Percentiles rank a stretch among this genome's conserved stretches.
phyloP scores from a whole-genome alignment of 495 filamentous ascomycete genomes.

The Hapsidospora chrysogenum region DNA sequence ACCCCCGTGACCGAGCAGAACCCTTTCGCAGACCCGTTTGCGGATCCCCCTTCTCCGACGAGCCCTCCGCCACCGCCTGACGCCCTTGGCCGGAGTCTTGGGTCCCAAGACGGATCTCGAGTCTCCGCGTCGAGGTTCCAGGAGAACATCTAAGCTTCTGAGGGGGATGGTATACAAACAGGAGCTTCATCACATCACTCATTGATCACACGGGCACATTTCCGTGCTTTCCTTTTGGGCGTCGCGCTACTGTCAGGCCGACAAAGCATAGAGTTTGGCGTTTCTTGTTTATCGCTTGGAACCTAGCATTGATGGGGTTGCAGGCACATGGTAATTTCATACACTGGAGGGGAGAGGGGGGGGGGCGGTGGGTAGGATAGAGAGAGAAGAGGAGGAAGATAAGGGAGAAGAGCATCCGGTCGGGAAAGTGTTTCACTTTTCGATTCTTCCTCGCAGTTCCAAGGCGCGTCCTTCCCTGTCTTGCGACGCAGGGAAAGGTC shows the following conservation, averaged over 20 bases:
- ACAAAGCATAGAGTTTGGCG: neutral
- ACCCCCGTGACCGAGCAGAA: conserved; percentile 23
- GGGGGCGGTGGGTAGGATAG: neutral
- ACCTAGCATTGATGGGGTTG: neutral
- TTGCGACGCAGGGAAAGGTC: no score
- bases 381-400: neutral
- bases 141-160: conserved; percentile 35
- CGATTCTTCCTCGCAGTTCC: no score
- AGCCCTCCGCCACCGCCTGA: conserved; percentile 17
- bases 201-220: neutral
- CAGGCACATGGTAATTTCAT: neutral
- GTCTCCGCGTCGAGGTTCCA: conserved; percentile 30
- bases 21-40: conserved; percentile 16
- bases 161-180: neutral
- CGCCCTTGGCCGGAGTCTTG: conserved; percentile 25
- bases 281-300: neutral
- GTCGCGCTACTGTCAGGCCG: neutral
- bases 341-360: neutral
- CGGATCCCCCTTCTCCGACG: conserved; percentile 5
- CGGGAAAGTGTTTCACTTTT: no score
- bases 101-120: conserved; percentile 27
- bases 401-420: neutral
- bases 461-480: no score
- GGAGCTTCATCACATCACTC: neutral
- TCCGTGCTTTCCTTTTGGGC: conserved; percentile 6